Percentiles rank a stretch among this genome's conserved stretches.
Evolutionary conservation across 768 basidiomycete genomes (phyloP).

Genomic region (Cantharellus anzutake): DNA sequence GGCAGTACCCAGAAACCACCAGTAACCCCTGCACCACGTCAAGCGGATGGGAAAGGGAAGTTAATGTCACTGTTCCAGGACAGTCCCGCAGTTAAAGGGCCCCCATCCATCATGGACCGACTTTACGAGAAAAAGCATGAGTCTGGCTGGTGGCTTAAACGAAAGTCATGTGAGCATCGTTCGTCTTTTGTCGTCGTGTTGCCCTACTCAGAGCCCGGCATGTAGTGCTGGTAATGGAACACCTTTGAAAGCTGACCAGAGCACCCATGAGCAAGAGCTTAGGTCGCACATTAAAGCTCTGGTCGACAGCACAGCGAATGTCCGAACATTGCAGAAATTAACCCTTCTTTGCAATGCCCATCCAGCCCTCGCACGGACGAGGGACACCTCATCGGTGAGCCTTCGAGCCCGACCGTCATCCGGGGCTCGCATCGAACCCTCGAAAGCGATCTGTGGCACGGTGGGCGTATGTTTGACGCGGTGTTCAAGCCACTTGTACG

Average conservation of each 20-base stretch:
- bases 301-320: slow-evolving; percentile 31
- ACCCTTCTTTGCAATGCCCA: slow-evolving; percentile 43
- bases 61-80: slow-evolving; percentile 36
- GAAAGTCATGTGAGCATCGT: slow-evolving; percentile 39
- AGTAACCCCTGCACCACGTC: slow-evolving; percentile 42
- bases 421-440: not conserved
- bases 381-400: not conserved
- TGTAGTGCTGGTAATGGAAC: slow-evolving; percentile 26
- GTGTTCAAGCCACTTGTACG: slow-evolving; percentile 46
- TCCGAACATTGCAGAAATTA: slow-evolving; percentile 42
- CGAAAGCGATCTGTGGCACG: slow-evolving; percentile 43
- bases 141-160: slow-evolving; percentile 71
- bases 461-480: slow-evolving; percentile 47
- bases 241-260: slow-evolving; percentile 11
- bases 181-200: not conserved
- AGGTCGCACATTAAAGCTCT: slow-evolving; percentile 34
- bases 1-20: slow-evolving; percentile 18
- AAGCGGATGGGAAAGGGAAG: slow-evolving; percentile 29
- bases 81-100: slow-evolving; percentile 46
- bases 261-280: slow-evolving; percentile 25
- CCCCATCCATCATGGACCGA: slow-evolving; percentile 47
- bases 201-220: not conserved
- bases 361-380: slow-evolving; percentile 25
- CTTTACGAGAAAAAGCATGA: slow-evolving; percentile 43
- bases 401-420: not conserved